phyloP scores from a whole-genome alignment of 371 early-diverging fungal genomes.

The Paraphysoderma sedebokerense region DNA sequence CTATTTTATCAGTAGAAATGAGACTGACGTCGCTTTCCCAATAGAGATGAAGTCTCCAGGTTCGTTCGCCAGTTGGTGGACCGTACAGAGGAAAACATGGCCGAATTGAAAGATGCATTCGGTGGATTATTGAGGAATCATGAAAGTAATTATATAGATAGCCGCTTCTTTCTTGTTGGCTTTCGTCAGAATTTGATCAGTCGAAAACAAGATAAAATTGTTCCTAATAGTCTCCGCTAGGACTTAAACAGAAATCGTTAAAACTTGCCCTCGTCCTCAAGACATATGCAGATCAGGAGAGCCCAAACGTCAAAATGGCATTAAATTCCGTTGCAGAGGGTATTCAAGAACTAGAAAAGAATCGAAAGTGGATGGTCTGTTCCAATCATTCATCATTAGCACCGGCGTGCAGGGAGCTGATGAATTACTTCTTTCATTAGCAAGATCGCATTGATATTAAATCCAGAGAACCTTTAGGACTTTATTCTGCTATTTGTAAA shows the following conservation, averaged over 20 bases:
- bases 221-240: too few relatives aligned
- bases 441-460: background rate
- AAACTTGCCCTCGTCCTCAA: background rate
- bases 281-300: background rate
- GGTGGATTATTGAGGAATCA: background rate
- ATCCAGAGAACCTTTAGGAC: background rate
- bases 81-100: background rate
- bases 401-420: background rate
- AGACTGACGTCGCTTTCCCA: conserved; percentile 24
- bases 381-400: background rate
- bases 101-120: background rate
- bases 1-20: background rate
- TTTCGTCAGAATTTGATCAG: background rate
- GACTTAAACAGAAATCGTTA: background rate
- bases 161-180: background rate
- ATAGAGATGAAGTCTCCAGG: background rate
- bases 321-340: background rate
- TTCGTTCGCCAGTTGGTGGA: background rate
- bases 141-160: background rate
- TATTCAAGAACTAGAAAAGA: background rate
- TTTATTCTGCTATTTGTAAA: background rate
- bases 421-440: background rate
- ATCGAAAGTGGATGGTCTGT: background rate
- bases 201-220: too few relatives aligned
- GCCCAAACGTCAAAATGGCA: background rate